phyloP scores from a whole-genome alignment of 1,139 yeast species.

The Debaryomyces fabryi region DNA sequence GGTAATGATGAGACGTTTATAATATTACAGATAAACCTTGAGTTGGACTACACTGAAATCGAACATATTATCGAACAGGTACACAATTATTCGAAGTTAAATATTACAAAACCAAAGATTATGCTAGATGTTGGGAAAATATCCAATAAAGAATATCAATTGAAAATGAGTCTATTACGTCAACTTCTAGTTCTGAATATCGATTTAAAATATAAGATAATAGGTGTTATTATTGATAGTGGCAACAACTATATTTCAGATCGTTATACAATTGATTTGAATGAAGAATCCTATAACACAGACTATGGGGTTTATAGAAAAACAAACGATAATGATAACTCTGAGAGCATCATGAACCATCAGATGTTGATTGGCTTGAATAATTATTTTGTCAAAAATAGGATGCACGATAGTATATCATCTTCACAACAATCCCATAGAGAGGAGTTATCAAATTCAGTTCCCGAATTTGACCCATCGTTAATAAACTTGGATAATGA shows the following conservation, averaged over 20 bases:
- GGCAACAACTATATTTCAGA: slow-evolving; percentile 38
- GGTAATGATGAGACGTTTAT: slow-evolving; percentile 51
- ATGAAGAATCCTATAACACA: slow-evolving; percentile 8
- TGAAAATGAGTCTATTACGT: slow-evolving; percentile 18
- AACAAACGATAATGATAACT: background rate
- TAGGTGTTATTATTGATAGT: slow-evolving; percentile 44
- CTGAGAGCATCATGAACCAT: slow-evolving; percentile 11
- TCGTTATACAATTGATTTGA: slow-evolving; percentile 12
- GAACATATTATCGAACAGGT: slow-evolving; percentile 20
- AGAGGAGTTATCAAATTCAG: no score
- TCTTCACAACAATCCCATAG: background rate
- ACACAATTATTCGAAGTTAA: slow-evolving; percentile 21
- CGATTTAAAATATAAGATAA: slow-evolving; percentile 18
- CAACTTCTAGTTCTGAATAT: slow-evolving; percentile 16
- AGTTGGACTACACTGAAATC: slow-evolving; percentile 20
- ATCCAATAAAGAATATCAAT: slow-evolving; percentile 19
- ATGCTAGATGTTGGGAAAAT: slow-evolving; percentile 37
- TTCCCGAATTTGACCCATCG: background rate
- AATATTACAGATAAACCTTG: slow-evolving; percentile 29
- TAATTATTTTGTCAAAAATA: slow-evolving; percentile 19
- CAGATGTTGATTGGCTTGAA: slow-evolving; percentile 19
- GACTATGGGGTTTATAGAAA: slow-evolving; percentile 8
- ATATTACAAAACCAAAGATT: slow-evolving; percentile 23
- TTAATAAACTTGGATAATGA: background rate
- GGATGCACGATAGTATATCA: slow-evolving; percentile 14